phyloP scores from a whole-genome alignment of 345 rosid genomes.

The Pistacia atlantica region DNA sequence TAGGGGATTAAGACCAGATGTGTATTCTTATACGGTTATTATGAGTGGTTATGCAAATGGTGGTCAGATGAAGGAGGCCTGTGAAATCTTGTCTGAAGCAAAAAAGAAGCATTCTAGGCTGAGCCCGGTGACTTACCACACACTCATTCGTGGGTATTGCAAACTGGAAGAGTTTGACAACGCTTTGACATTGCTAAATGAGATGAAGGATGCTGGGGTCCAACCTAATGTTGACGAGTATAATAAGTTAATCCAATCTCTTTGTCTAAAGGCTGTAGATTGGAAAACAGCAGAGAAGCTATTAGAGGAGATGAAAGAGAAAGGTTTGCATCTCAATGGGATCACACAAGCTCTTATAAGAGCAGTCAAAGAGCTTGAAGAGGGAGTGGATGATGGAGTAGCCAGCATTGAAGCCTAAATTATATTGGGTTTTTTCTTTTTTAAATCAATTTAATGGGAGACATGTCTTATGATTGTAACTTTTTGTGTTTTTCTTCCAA shows the following conservation, averaged over 20 bases:
- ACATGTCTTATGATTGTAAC: not conserved
- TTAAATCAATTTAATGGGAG: too few species aligned
- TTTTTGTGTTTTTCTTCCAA: not conserved
- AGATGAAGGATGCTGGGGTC: constrained; percentile 72
- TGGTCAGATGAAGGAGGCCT: constrained; percentile 77
- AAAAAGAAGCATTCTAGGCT: constrained; percentile 72
- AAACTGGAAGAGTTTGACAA: constrained; percentile 72
- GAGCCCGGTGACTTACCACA: constrained; percentile 69
- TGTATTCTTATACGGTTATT: constrained; percentile 71
- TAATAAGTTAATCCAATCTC: constrained; percentile 76
- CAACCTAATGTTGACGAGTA: constrained; percentile 71
- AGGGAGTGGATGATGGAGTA: constrained; percentile 33
- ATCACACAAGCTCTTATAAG: constrained; percentile 67
- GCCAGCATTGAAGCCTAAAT: constrained; percentile 29
- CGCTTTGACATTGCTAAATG: constrained; percentile 64
- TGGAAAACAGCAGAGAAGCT: constrained; percentile 76
- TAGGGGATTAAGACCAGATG: constrained; percentile 82
- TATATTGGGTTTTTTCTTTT: not conserved
- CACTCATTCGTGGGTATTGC: constrained; percentile 80
- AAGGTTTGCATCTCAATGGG: constrained; percentile 68
- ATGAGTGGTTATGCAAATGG: constrained; percentile 78
- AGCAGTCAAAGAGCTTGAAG: constrained; percentile 81
- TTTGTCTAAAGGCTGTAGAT: constrained; percentile 75
- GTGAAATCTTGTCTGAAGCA: constrained; percentile 57
- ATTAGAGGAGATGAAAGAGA: constrained; percentile 62